Percentiles rank a stretch among this genome's conserved stretches.
phyloP scores from a whole-genome alignment of 495 filamentous ascomycete genomes.

The Xylaria grammica region DNA sequence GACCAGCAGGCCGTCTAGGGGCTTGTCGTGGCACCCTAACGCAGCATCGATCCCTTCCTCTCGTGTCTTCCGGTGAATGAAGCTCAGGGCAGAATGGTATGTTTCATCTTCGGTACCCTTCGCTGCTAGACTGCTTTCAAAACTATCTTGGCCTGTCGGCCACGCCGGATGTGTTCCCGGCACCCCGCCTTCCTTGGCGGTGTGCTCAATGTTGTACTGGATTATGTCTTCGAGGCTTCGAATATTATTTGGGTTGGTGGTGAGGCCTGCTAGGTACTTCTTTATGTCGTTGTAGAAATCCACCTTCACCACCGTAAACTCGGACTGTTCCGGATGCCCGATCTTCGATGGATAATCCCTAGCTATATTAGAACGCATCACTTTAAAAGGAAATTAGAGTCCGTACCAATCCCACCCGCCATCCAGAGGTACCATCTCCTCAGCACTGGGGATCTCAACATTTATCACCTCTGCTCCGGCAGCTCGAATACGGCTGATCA shows the following conservation, averaged over 20 bases:
- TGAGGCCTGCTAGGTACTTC: slow-evolving; percentile 66
- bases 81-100: slow-evolving; percentile 67
- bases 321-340: slow-evolving; percentile 70
- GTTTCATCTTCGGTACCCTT: slow-evolving; percentile 67
- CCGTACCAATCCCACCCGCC: slow-evolving; percentile 59
- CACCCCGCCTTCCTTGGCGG: slow-evolving; percentile 70
- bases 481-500: slow-evolving; percentile 55
- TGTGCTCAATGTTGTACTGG: slow-evolving; percentile 68
- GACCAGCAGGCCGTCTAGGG: slow-evolving; percentile 65
- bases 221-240: slow-evolving; percentile 70
- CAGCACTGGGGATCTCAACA: slow-evolving; percentile 66
- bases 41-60: slow-evolving; percentile 70
- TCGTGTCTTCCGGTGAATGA: slow-evolving; percentile 61
- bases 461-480: slow-evolving; percentile 74
- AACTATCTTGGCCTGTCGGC: slow-evolving; percentile 71
- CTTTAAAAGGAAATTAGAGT: neutral
- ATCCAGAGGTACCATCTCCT: slow-evolving; percentile 63
- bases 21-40: slow-evolving; percentile 52
- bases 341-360: slow-evolving; percentile 72
- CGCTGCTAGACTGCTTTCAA: slow-evolving; percentile 64
- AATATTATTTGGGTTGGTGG: slow-evolving; percentile 61
- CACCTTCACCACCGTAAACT: slow-evolving; percentile 73
- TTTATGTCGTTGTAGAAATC: slow-evolving; percentile 80
- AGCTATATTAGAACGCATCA: neutral
- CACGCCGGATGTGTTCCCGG: slow-evolving; percentile 41